Conservation (phyloP, 805 yeast genomes). For the Metschnikowia arizonensis region DNA sequence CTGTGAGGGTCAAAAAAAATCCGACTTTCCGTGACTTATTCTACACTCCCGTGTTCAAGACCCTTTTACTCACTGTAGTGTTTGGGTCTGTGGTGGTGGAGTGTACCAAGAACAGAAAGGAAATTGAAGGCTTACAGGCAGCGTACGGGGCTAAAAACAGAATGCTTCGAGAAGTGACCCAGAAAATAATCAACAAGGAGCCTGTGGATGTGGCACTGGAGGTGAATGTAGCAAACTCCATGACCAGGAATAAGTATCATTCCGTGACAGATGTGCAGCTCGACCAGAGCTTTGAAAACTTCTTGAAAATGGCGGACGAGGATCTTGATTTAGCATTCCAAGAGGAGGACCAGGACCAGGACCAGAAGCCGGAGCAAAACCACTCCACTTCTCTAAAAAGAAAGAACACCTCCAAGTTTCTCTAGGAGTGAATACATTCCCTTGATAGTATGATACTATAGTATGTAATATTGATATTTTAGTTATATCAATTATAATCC, state of each 20-base stretch:
- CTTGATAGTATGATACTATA: too few species aligned
- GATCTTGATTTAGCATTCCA: conserved; percentile 7
- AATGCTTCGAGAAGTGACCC: conserved; percentile 30
- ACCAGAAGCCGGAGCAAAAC: not conserved
- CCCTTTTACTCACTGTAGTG: conserved; percentile 33
- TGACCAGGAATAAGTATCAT: conserved; percentile 36
- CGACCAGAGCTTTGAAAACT: conserved; percentile 36
- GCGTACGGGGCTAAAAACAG: conserved; percentile 35
- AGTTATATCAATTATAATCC: too few species aligned
- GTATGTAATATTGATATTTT: too few species aligned
- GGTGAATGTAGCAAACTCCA: conserved; percentile 38
- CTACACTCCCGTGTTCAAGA: conserved; percentile 34
- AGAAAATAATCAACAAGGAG: conserved; percentile 29
- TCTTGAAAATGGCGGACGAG: conserved; percentile 30
- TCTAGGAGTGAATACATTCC: too few species aligned
- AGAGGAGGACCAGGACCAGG: not conserved
- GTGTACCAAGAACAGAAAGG: conserved; percentile 42
- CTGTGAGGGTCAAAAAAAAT: conserved; percentile 14
- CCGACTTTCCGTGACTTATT: conserved; percentile 28
- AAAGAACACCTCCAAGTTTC: conserved; percentile 3
- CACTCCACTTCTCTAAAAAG: not conserved
- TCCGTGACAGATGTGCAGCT: conserved; percentile 34
- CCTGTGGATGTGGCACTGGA: conserved; percentile 42
- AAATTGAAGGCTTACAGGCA: conserved; percentile 38
- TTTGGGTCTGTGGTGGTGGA: conserved; percentile 48